phyloP scores from a whole-genome alignment of 192 early-diverging fungal genomes.

The Pilaira anomala region DNA sequence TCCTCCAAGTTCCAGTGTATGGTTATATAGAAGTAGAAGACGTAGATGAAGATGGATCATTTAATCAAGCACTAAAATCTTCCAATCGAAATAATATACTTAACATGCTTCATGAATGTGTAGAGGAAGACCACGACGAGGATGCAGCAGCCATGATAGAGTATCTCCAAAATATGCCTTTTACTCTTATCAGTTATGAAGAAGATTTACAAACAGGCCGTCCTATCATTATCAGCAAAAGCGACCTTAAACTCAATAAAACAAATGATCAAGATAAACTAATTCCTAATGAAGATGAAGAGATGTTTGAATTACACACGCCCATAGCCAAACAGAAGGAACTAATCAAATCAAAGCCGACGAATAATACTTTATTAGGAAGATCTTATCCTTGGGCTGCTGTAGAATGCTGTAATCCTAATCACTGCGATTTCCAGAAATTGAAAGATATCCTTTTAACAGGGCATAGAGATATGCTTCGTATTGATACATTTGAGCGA shows the following conservation, averaged over 20 bases:
- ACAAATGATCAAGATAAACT: too few species aligned
- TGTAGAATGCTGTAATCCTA: conserved; percentile 85
- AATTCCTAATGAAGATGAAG: too few species aligned
- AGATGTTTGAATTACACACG: too few species aligned
- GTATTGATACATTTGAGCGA: conserved; percentile 49
- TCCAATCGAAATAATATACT: not conserved
- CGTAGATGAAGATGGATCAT: conserved; percentile 22
- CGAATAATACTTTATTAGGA: conserved; percentile 60
- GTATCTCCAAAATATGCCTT: conserved; percentile 60
- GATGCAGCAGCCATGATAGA: conserved; percentile 27
- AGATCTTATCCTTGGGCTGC: conserved; percentile 89
- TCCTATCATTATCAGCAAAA: conserved; percentile 7
- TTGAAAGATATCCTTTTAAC: conserved; percentile 45
- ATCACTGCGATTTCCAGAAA: conserved; percentile 84
- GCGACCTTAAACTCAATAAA: too few species aligned
- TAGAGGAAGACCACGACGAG: conserved; percentile 19
- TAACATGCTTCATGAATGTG: conserved; percentile 14
- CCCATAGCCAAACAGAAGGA: too few species aligned
- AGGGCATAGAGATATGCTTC: conserved; percentile 50
- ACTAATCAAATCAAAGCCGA: too few species aligned
- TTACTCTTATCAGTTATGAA: conserved; percentile 91
- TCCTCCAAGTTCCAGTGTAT: conserved; percentile 78
- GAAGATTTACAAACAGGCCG: conserved; percentile 54
- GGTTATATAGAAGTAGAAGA: conserved; percentile 38
- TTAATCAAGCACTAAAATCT: not conserved